These are phyloP conservation scores for Populus ilicifolia DNA, from an alignment of 345 rosid species.

Conservation along the genomic window DNA sequence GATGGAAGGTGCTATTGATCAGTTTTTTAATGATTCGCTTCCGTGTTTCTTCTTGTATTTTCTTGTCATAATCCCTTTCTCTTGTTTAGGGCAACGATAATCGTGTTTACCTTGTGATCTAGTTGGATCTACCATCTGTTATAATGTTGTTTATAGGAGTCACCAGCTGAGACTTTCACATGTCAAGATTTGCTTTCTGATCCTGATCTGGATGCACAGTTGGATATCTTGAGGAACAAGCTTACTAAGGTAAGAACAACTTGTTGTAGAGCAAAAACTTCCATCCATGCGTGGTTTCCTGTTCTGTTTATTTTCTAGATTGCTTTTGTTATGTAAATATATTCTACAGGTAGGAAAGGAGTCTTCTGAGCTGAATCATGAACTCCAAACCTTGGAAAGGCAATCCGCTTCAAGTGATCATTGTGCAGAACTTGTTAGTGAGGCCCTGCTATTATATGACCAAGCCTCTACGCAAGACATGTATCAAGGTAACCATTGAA, in stretches of 20 bases:
- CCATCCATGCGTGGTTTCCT: background rate
- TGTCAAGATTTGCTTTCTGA: constrained; percentile 40
- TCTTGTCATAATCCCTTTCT: background rate
- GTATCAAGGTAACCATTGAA: constrained; percentile 53
- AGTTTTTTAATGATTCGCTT: background rate
- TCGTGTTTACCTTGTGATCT: background rate
- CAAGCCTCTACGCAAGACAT: constrained; percentile 40
- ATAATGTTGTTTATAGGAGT: constrained; percentile 19
- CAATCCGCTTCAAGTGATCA: constrained; percentile 41
- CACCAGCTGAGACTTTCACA: constrained; percentile 25
- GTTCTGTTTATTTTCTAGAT: background rate
- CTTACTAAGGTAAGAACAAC: constrained; percentile 44
- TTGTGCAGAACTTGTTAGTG: constrained; percentile 44
- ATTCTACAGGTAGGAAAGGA: constrained; percentile 52
- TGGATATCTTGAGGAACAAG: constrained; percentile 61
- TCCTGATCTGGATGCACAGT: constrained; percentile 50
- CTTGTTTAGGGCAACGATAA: background rate
- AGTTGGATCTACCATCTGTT: background rate
- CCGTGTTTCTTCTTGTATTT: background rate
- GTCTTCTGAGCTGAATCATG: constrained; percentile 51
- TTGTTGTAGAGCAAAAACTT: background rate
- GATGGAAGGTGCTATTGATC: background rate
- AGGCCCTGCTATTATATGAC: constrained; percentile 49
- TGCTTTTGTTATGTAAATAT: constrained; percentile 4
- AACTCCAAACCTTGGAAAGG: constrained; percentile 59